Base-by-base conservation (phyloP, 208 protist species). In the Trypanosoma cruzi region DNA sequence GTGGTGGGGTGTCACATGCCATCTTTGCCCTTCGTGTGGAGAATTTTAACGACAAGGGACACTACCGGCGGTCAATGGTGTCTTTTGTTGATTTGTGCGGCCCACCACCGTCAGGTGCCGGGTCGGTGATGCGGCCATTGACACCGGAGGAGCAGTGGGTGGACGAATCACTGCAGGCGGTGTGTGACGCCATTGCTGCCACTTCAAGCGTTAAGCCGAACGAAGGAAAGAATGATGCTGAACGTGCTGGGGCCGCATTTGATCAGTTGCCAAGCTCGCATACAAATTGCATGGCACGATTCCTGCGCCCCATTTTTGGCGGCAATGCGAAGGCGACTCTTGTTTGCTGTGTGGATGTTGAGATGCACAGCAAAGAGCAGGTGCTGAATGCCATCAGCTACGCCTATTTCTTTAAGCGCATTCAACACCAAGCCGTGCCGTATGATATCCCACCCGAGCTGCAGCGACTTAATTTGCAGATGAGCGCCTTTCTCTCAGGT, bases 221-320 rank as follows among this genome's bases (percentile, higher is more conserved):
- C 20, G 18, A 18, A 26, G 37, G 11, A 2, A 46, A 11, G 48
- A 63, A 26, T 49, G 58, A 34, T 29, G 63, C 63, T 10, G 14
- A 34, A 42, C 49, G 50, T 26, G 63, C 52, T 10, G 52, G 24
- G 14, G 52, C 48, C n/a, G 63, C 22, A 4, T 68, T 64, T 58
- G 44, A 62, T 55, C 54, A 26, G 18, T 8, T 71, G 6, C 46
- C 52, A 1, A 42, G 11, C 22, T 18, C 54, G 14, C 79, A 77
- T 52, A 81, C 75, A 48, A 73, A 71, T 24, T 67, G 67, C 60
- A 64, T 86, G 44, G 77, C 61, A 22, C 68, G 68, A 4, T 64
- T 90, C 32, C 69, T 93, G 18, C 49, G 71, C 11, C 74, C 86
- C 13, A 63, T 84, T 0, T 85, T 93, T 59, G 88, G 88, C 28